Evolutionary conservation across 805 yeast species (phyloP), one percentile per base, ranked within the genome.

Genomic region (Priceomyces medius): DNA sequence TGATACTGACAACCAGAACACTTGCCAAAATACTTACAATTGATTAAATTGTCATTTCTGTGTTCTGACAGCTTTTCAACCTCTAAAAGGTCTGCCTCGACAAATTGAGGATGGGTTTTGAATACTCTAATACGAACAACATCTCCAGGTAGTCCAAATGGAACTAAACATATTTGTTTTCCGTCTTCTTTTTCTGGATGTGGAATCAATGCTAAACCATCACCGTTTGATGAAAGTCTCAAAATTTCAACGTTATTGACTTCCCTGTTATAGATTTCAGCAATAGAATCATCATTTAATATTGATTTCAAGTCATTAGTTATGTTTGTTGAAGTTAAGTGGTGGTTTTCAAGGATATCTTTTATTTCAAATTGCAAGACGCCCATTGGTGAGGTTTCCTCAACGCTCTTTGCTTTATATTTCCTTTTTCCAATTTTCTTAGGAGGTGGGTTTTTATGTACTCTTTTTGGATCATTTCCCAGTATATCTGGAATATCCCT

Each of bases 1-100:
- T 93, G 98, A 58, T 81, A 88, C 65, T 93, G 98, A 61, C 98
- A 90, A 3, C 98, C 98, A 1, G 96, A 87, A 61, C 97, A 90
- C 48, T 80, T 79, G 10, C 96, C 96, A 66, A 91, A 93, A 66
- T 93, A 93, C 48, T 78, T 74, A 66, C 96, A 88, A 49, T 76
- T 76, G 42, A 84, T 79, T 39, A 85, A 71, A 4, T 68, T 58
- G 51, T 85, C 83, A 45, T 87, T 72, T 55, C 78, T 65, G 35
- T 50, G 58, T 3, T 47, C 68, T 53, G 46, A 64, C 41, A 40
- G 38, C 8, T 47, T 45, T 2, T 66, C 52, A 3, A 88, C 76
- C 28, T 71, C 62, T 16, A 87, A 56, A 38, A 90, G 64, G 57
- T 91, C 97, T 8, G 85, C 72, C 54, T 87, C 95, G 37, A 79